Conservation (phyloP, 768 basidiomycete species). For the Tubosaeta brunneosetosa region DNA sequence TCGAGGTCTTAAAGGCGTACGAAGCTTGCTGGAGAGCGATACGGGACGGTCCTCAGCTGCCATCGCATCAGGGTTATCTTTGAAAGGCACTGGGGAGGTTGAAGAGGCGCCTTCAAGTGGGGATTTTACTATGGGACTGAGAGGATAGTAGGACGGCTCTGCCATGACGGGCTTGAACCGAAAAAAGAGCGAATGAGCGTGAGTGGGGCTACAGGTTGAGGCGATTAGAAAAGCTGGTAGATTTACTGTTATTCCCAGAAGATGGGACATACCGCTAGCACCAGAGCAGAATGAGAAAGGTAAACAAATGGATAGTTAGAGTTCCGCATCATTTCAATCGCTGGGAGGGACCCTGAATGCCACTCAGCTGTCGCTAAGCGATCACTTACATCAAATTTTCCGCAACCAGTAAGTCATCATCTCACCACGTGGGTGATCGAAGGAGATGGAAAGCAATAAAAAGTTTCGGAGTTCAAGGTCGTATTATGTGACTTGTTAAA, state of each 20-base stretch:
- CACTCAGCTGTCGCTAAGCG: background rate
- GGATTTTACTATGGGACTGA: slow-evolving; percentile 5
- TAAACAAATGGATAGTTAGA: background rate
- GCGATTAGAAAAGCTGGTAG: background rate
- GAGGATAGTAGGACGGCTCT: slow-evolving; percentile 19
- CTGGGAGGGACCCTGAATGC: too few species aligned
- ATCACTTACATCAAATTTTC: background rate
- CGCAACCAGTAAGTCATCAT: too few species aligned
- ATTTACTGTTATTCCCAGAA: background rate
- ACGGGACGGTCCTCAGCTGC: background rate
- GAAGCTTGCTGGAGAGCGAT: slow-evolving; percentile 3
- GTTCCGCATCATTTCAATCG: too few species aligned
- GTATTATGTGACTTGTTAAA: too few species aligned
- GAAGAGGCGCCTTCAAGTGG: background rate
- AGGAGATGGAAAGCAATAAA: too few species aligned
- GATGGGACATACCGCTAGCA: background rate
- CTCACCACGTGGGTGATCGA: too few species aligned
- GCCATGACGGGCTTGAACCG: slow-evolving; percentile 7
- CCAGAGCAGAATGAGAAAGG: background rate
- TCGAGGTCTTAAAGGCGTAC: slow-evolving; percentile 6
- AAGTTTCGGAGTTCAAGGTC: too few species aligned
- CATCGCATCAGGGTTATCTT: background rate
- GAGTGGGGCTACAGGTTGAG: background rate
- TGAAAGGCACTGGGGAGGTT: background rate
- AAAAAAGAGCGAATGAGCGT: slow-evolving; percentile 7